A percentile compares a stretch with the other conserved stretches of the same genome.
Conservation (phyloP, 345 rosid genomes). For the Laguncularia racemosa region DNA sequence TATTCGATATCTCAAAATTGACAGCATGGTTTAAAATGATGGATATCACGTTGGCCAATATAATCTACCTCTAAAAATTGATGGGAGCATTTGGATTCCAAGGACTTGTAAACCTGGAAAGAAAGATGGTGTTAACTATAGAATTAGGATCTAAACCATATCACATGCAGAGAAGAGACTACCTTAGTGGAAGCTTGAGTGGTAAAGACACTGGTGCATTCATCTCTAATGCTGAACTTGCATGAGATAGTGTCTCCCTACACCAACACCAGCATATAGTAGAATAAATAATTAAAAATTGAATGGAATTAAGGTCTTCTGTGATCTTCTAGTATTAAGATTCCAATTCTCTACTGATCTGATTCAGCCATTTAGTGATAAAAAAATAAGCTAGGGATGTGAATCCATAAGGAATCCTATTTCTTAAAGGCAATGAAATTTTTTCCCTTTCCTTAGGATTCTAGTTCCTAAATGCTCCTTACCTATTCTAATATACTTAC, state of each 20-base stretch:
- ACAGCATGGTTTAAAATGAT: no score
- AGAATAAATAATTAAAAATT: not conserved
- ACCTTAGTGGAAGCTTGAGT: conserved; percentile 97
- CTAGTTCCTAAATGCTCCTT: no score
- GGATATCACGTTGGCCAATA: not conserved
- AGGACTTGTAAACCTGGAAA: conserved; percentile 67
- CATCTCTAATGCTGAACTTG: conserved; percentile 53
- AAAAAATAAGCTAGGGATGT: no score
- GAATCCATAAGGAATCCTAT: no score
- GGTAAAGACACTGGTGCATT: conserved; percentile 67
- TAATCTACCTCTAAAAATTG: conserved; percentile 59
- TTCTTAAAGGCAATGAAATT: no score
- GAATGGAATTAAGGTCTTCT: not conserved
- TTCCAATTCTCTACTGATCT: not conserved
- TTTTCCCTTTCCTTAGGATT: no score
- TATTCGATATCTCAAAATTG: no score
- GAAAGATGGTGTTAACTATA: not conserved
- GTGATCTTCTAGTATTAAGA: not conserved
- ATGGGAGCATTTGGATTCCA: conserved; percentile 61
- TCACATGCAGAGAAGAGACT: not conserved
- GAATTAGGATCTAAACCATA: not conserved
- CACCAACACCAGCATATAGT: conserved; percentile 2
- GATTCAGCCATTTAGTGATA: no score
- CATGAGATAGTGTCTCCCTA: conserved; percentile 68
- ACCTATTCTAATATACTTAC: no score